Percentiles rank a stretch among this genome's conserved stretches.
These are phyloP conservation scores for Candida odintsovae DNA, from an alignment of 805 yeast species.

Conservation along the genomic window DNA sequence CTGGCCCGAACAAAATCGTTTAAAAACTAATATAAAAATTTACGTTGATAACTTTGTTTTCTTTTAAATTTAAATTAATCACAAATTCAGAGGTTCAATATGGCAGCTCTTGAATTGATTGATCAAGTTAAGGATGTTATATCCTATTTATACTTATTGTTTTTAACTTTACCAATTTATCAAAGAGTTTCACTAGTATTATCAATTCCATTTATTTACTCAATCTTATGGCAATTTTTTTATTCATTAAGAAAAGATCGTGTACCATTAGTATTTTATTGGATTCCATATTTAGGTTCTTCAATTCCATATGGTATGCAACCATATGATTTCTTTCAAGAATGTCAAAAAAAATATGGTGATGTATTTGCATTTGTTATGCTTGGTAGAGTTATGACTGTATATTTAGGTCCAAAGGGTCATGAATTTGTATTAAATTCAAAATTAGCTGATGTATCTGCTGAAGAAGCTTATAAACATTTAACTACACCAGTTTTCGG, in stretches of 20 bases:
- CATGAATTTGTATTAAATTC: slow-evolving; percentile 95
- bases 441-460: slow-evolving; percentile 82
- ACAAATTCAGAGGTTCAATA: background rate
- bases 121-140: slow-evolving; percentile 10
- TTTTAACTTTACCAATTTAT: slow-evolving; percentile 28
- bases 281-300: slow-evolving; percentile 95
- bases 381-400: slow-evolving; percentile 91
- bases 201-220: slow-evolving; percentile 54
- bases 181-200: slow-evolving; percentile 31
- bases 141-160: slow-evolving; percentile 14
- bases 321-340: slow-evolving; percentile 85
- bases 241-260: slow-evolving; percentile 75
- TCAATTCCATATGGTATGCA: slow-evolving; percentile 87
- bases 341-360: slow-evolving; percentile 77
- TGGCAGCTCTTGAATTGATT: slow-evolving; percentile 6
- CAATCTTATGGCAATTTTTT: slow-evolving; percentile 57
- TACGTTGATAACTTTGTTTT: no score
- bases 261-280: slow-evolving; percentile 85
- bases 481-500: slow-evolving; percentile 99
- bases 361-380: slow-evolving; percentile 88
- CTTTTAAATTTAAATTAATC: no score
- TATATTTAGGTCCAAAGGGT: slow-evolving; percentile 94
- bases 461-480: slow-evolving; percentile 94
- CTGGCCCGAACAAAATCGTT: no score
- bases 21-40: no score